Conservation (phyloP, 495 filamentous ascomycete genomes). For the Jackrogersella multiformis region DNA sequence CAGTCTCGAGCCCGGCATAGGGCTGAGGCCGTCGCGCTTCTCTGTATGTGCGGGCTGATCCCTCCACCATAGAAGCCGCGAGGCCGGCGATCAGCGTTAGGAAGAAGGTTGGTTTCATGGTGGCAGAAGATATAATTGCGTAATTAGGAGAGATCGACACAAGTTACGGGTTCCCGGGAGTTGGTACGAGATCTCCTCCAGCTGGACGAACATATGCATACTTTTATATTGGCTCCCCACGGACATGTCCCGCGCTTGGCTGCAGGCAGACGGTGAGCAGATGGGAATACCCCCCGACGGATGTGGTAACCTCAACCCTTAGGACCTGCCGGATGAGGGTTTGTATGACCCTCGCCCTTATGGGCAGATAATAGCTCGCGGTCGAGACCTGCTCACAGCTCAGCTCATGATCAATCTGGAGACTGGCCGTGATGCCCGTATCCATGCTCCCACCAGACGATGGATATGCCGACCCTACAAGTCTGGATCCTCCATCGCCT, state of each 20-base stretch:
- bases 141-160: slow-evolving; percentile 31
- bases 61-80: slow-evolving; percentile 37
- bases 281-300: slow-evolving; percentile 17
- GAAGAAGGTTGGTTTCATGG: slow-evolving; percentile 49
- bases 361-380: slow-evolving; percentile 32
- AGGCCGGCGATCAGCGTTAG: slow-evolving; percentile 46
- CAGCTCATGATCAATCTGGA: slow-evolving; percentile 34
- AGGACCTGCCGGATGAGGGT: slow-evolving; percentile 43
- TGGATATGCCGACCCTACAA: slow-evolving; percentile 31
- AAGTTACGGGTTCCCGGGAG: slow-evolving; percentile 26
- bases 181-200: slow-evolving; percentile 24
- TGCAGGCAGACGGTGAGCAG: slow-evolving; percentile 19
- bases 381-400: slow-evolving; percentile 31
- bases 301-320: slow-evolving; percentile 23
- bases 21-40: slow-evolving; percentile 33
- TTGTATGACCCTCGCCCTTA: slow-evolving; percentile 29
- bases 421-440: slow-evolving; percentile 19
- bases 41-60: slow-evolving; percentile 14
- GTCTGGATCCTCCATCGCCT: slow-evolving; percentile 24
- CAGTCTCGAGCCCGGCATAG: slow-evolving; percentile 27
- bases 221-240: slow-evolving; percentile 29
- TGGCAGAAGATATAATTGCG: slow-evolving; percentile 29
- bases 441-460: slow-evolving; percentile 11
- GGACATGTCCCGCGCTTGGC: slow-evolving; percentile 12
- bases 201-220: slow-evolving; percentile 19